A percentile compares a stretch with the other conserved stretches of the same genome.
Conservation (phyloP, 306 rosid genomes). For the Arachis hypogaea region DNA sequence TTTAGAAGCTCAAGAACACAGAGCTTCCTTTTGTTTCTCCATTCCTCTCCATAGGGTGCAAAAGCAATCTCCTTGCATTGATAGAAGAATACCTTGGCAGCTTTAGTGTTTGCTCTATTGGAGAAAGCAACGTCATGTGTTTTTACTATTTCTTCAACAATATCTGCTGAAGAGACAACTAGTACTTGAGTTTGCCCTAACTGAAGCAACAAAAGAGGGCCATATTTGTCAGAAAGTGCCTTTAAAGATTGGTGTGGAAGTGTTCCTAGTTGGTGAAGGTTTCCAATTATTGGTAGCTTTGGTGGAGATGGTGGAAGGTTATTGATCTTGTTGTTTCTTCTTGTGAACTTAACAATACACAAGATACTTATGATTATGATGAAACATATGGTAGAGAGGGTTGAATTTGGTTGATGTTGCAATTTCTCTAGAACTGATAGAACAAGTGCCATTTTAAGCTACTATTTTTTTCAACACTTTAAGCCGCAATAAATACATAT, state of each 20-base stretch:
- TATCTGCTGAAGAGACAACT: slow-evolving; percentile 27
- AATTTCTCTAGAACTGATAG: neutral
- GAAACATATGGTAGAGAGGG: neutral
- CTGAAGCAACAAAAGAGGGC: slow-evolving; percentile 25
- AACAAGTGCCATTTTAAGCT: neutral
- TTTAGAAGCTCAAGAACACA: slow-evolving; percentile 35
- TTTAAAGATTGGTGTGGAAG: slow-evolving; percentile 21
- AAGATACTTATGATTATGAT: slow-evolving; percentile 10
- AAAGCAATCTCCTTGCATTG: slow-evolving; percentile 29
- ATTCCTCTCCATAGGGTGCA: slow-evolving; percentile 28
- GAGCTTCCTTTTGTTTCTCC: slow-evolving; percentile 14
- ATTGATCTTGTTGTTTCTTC: slow-evolving; percentile 14
- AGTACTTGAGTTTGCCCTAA: slow-evolving; percentile 17
- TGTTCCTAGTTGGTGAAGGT: slow-evolving; percentile 36
- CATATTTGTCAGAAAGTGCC: slow-evolving; percentile 10
- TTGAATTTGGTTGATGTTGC: neutral
- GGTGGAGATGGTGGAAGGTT: slow-evolving; percentile 27
- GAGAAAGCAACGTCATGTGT: neutral
- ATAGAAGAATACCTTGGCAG: neutral
- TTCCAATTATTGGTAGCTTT: slow-evolving; percentile 13
- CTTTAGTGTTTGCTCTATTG: slow-evolving; percentile 7
- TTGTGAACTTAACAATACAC: slow-evolving; percentile 1
- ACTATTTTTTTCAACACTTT: too few relatives aligned
- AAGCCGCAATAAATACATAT: too few relatives aligned
- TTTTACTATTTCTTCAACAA: neutral